Percentiles rank a stretch among this genome's conserved stretches.
These are phyloP conservation scores for Saccharomycopsis sp. DNA, from an alignment of 805 yeast genomes.

Conservation along the genomic window DNA sequence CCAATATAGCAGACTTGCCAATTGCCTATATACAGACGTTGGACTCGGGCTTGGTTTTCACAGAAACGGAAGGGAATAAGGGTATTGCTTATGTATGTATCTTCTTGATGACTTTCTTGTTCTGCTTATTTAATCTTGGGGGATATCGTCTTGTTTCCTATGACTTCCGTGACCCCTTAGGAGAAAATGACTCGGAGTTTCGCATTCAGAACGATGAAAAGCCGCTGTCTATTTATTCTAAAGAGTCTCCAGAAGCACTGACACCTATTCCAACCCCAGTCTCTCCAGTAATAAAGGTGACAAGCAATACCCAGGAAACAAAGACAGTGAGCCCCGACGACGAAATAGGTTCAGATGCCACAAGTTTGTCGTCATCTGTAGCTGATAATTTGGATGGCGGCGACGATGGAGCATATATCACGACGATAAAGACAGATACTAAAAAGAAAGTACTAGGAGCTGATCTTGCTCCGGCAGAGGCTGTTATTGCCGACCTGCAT, in stretches of 20 bases:
- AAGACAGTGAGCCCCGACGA: background rate
- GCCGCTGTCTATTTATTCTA: background rate
- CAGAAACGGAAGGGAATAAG: conserved; percentile 51
- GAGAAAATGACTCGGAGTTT: background rate
- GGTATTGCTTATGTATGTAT: conserved; percentile 85
- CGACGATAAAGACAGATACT: background rate
- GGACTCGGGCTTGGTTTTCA: conserved; percentile 54
- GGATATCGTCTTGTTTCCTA: conserved; percentile 60
- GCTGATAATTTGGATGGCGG: background rate
- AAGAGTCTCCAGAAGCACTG: background rate
- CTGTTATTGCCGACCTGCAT: background rate
- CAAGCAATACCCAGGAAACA: background rate
- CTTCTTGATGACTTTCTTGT: conserved; percentile 60
- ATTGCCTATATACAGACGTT: conserved; percentile 76
- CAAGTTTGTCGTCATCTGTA: conserved; percentile 7
- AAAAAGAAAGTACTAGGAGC: background rate
- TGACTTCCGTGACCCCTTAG: conserved; percentile 34
- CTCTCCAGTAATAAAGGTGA: background rate
- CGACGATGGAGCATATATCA: background rate
- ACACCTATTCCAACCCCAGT: background rate
- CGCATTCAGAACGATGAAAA: background rate
- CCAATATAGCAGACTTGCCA: conserved; percentile 78
- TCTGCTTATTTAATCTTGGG: conserved; percentile 71
- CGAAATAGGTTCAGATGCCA: background rate
- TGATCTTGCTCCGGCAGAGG: background rate